phyloP scores from a whole-genome alignment of 2,329 filamentous ascomycete genomes.

The Clarireedia sp. region DNA sequence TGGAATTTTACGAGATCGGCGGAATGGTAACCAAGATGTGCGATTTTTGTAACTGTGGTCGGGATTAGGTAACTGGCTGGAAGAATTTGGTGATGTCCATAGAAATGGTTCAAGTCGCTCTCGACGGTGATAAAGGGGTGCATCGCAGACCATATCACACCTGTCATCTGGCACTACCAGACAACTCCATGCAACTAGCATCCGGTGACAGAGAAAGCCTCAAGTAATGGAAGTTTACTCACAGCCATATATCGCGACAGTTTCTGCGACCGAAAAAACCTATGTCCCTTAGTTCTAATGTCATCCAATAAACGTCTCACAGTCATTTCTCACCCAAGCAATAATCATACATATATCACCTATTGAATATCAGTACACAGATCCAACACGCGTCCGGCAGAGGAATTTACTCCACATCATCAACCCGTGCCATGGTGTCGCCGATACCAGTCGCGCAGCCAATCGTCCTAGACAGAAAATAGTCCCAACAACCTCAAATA shows the following conservation, averaged over 20 bases:
- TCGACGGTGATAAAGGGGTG: too few species aligned
- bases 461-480: slow-evolving; percentile 14
- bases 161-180: too few species aligned
- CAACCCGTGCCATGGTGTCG: slow-evolving; percentile 12
- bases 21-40: slow-evolving; percentile 16
- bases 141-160: too few species aligned
- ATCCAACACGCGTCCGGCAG: not conserved
- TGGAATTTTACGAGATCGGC: slow-evolving; percentile 4
- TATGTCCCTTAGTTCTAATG: slow-evolving; percentile 3
- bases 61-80: not conserved
- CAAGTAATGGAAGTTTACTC: not conserved
- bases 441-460: slow-evolving; percentile 10
- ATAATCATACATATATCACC: slow-evolving; percentile 15
- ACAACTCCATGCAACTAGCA: too few species aligned
- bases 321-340: slow-evolving; percentile 12
- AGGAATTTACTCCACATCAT: slow-evolving; percentile 16
- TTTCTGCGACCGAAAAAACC: slow-evolving; percentile 5
- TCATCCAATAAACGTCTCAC: not conserved
- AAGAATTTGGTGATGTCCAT: too few species aligned
- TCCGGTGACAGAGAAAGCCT: too few species aligned
- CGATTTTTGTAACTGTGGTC: slow-evolving; percentile 13
- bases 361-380: not conserved
- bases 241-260: slow-evolving; percentile 5
- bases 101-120: too few species aligned
- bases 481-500: slow-evolving; percentile 11